Base-by-base conservation (phyloP, 805 yeast genomes). In the Pichia occidentalis region DNA sequence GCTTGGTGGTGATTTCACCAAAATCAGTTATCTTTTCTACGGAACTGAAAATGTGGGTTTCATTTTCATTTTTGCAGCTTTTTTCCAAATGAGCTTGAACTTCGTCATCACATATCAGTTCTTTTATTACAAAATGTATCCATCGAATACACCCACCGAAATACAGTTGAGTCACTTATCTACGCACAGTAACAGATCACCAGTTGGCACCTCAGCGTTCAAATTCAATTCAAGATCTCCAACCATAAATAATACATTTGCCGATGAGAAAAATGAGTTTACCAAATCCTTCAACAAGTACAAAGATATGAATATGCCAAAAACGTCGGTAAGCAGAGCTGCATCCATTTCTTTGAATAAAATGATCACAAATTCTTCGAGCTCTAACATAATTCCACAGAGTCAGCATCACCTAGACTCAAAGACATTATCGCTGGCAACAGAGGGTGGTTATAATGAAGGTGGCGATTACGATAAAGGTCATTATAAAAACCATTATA, bases 1-100 rank as follows among this genome's bases (percentile, higher is more conserved):
- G 97, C 64, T 87, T 4, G 80, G 90, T 43, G 96, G 96, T 40
- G 97, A 87, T 60, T 64, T 80, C 28, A 71, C 85, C 26, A 88
- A 88, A 56, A 73, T 85, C 18, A 65, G 79, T 36, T 85, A 84
- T 52, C 63, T 85, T 37, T 50, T 83, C n/a, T 83, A 70, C 57
- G 95, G 95, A 12, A 82, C 92, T 1, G 71, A 71, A 37, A 71
- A 83, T 47, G 73, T 84, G 21, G 78, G 87, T 2, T 48, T 62
- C 6, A 64, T 83, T 6, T 84, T 84, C 54, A 67, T 82, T 7
- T 52, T 74, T 33, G 86, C 86, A 40, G 92, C 85, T 0, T 58
- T 80, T 29, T 81, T 85, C 56, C 95, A 85, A 62, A 82, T 83
- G 78, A 53, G 71, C 17, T 65, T 85, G 43, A 92, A 85, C 55